Base-by-base conservation (phyloP, 495 filamentous ascomycete species). In the Penicillium turbatum region DNA sequence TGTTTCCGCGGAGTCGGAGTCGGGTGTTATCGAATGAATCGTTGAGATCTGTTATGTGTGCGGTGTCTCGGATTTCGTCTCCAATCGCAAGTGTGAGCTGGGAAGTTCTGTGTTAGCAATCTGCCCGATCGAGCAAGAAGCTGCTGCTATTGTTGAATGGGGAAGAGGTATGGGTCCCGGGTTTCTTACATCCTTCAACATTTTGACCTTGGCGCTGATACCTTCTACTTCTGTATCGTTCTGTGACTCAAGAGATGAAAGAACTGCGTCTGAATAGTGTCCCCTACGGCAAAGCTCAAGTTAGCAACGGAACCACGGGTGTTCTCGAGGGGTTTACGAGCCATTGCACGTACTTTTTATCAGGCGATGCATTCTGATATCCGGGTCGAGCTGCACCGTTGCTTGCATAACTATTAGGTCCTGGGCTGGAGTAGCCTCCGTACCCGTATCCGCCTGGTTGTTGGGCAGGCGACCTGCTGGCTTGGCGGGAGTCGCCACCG, bases 31-130 rank as follows among this genome's bases (percentile, higher is more conserved):
- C 93, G 63, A 97, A 98, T 5, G 83, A 80, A 48, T 95, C 87
- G 66, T 97, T 96, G 53, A 80, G 72, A 12, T 90, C 87, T 10
- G 89, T 85, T 6, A 97, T 80, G 6, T 87, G 83, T 6, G 90
- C 86, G 8, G 87, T 91, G 51, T 92, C 85, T 32, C 91, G 80
- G 59, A 98, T 96, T 70, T 98, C 93, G 58, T 92, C 87, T 53
- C 95, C 95, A 53, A 98, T 98, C 0, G 91, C 89, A 24, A 88
- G 64, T 5, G 93, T 95, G 71, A 98, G 85, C 92, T 95, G 57
- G 19, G 19, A 24, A 15, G 6, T 26, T 15, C 35, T 16, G 17
- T 40, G 45, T 55, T 24, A 66, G 55, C 41, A 50, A 32, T 17
- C 48, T 19, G 31, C 4, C 16, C 24, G 4, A 15, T 11, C 16